phyloP scores from a whole-genome alignment of 73 alveolate genomes.

The Uronychia setigera region DNA sequence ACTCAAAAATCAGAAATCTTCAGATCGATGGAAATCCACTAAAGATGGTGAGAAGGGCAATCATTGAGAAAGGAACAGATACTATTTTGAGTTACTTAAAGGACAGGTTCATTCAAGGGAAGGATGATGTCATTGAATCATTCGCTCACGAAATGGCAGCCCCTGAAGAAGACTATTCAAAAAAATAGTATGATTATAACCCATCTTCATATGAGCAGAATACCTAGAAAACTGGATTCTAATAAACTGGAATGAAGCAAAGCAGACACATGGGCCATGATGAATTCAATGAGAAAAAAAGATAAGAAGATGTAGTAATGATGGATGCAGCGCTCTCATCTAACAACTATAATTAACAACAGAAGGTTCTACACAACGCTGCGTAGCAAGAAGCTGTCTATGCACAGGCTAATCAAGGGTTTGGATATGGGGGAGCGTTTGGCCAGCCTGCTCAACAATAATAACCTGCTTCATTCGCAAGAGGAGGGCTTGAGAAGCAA shows the following conservation, averaged over 20 bases:
- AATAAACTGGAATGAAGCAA: constrained; percentile 6
- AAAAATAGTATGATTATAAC: constrained; percentile 5
- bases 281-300: background rate
- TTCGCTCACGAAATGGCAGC: constrained; percentile 32
- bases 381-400: background rate
- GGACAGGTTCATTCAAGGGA: constrained; percentile 56
- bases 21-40: constrained; percentile 97
- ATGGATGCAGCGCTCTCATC: background rate
- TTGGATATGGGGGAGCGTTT: no score
- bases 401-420: background rate
- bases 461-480: background rate
- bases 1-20: constrained; percentile 57
- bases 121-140: constrained; percentile 44
- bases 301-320: constrained; percentile 5
- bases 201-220: background rate
- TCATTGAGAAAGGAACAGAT: constrained; percentile 90
- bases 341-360: background rate
- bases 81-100: constrained; percentile 85
- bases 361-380: background rate
- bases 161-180: constrained; percentile 1
- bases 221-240: no score
- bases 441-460: no score
- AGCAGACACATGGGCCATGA: background rate
- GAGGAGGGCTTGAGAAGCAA: constrained; percentile 2
- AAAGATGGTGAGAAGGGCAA: constrained; percentile 87